phyloP scores from a whole-genome alignment of 164 flowering plant genomes.

The Nymphaea colorata region DNA sequence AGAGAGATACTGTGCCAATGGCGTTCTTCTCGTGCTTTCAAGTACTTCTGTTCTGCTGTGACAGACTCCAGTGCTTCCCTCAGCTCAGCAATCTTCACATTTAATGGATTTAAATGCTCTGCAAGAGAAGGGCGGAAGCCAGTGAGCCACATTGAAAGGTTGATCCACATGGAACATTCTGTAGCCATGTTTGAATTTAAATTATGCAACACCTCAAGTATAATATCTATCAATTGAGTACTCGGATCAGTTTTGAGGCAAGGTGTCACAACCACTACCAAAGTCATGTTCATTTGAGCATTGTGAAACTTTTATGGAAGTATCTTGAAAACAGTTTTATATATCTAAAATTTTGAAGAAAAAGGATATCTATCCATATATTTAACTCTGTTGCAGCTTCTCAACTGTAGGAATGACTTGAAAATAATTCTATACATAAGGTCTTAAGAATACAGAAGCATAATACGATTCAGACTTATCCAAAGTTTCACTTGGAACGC shows the following conservation, averaged over 20 bases:
- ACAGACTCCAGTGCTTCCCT: conserved; percentile 92
- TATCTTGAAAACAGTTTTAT: too few relatives aligned
- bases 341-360: too few relatives aligned
- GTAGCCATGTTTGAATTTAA: neutral
- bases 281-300: too few relatives aligned
- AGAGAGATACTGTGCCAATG: conserved; percentile 66
- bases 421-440: too few relatives aligned
- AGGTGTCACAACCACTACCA: too few relatives aligned
- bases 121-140: neutral
- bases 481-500: too few relatives aligned
- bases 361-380: too few relatives aligned
- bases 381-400: too few relatives aligned
- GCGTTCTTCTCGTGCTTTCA: conserved; percentile 89
- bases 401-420: too few relatives aligned
- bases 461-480: too few relatives aligned
- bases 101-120: conserved; percentile 88
- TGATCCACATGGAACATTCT: neutral
- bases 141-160: neutral
- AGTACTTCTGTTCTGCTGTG: conserved; percentile 79
- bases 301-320: too few relatives aligned
- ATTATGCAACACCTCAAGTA: neutral
- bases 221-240: neutral
- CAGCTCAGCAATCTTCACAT: conserved; percentile 86
- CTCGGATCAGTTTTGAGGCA: neutral
- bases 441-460: too few relatives aligned